phyloP scores from a whole-genome alignment of 192 early-diverging fungal species.

The Coemansia furcata region DNA sequence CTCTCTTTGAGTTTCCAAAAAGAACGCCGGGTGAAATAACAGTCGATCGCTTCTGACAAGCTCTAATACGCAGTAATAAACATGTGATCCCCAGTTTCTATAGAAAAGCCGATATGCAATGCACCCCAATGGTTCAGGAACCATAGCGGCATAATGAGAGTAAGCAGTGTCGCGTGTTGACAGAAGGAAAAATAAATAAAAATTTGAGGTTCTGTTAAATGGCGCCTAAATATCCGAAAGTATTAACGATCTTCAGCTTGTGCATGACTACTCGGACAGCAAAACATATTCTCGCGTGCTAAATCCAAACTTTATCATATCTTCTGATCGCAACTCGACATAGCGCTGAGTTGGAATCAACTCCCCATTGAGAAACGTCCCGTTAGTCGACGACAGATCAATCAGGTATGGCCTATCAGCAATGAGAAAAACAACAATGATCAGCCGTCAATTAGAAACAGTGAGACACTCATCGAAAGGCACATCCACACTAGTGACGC shows the following conservation, averaged over 20 bases:
- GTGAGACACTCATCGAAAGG: not conserved
- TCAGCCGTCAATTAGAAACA: not conserved
- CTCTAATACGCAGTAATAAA: not conserved
- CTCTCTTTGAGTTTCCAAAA: not conserved
- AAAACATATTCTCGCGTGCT: slow-evolving; percentile 92
- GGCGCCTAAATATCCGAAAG: not conserved
- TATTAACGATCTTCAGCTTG: not conserved
- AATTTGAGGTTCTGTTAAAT: not conserved
- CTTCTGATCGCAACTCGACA: slow-evolving; percentile 77
- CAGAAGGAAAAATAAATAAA: not conserved
- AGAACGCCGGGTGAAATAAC: not conserved
- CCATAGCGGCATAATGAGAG: not conserved
- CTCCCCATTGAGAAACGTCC: slow-evolving; percentile 82
- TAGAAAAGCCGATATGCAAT: not conserved
- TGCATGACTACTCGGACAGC: slow-evolving; percentile 59
- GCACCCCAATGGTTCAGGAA: not conserved
- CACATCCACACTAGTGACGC: not conserved
- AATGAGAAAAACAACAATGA: not conserved
- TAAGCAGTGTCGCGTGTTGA: not conserved
- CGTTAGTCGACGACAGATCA: slow-evolving; percentile 90
- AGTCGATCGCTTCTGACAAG: not conserved
- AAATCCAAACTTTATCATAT: slow-evolving; percentile 88
- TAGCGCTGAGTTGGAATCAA: slow-evolving; percentile 73
- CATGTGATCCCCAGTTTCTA: not conserved
- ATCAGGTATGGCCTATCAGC: slow-evolving; percentile 82